Evolutionary conservation across 225 moss, liverwort and hornwort genomes (phyloP).

Genomic region (Climacium dendroides): DNA sequence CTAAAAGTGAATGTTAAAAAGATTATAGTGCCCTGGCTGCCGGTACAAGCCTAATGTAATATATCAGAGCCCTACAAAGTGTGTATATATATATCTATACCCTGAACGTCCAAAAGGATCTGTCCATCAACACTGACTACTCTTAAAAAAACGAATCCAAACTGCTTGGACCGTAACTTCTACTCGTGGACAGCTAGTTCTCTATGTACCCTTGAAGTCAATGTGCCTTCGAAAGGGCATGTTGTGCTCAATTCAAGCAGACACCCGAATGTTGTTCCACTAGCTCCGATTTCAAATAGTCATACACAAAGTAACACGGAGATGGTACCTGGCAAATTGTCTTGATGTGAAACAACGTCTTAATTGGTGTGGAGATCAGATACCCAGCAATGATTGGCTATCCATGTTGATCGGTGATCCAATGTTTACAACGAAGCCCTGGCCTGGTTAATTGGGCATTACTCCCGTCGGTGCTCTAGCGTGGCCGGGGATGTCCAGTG

Average conservation of each 20-base stretch:
- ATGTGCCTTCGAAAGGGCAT: slow-evolving; percentile 13
- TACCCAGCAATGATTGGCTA: neutral
- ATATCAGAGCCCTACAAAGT: neutral
- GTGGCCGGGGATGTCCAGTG: slow-evolving; percentile 49
- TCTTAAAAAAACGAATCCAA: slow-evolving; percentile 1
- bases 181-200: neutral
- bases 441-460: neutral
- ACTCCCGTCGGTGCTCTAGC: slow-evolving; percentile 49
- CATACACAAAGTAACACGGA: neutral
- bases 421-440: neutral
- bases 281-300: neutral
- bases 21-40: neutral
- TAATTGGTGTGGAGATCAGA: neutral
- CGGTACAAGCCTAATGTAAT: neutral
- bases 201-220: neutral
- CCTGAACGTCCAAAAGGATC: slow-evolving; percentile 4
- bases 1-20: neutral
- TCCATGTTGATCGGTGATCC: neutral
- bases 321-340: slow-evolving; percentile 8
- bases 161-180: neutral
- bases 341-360: neutral
- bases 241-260: neutral
- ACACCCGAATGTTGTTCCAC: neutral
- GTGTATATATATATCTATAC: neutral
- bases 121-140: neutral